A percentile compares a stretch with the other conserved stretches of the same genome.
These are phyloP conservation scores for Plasmodium sp. DNA, from an alignment of 169 alveolate species.

Conservation along the genomic window DNA sequence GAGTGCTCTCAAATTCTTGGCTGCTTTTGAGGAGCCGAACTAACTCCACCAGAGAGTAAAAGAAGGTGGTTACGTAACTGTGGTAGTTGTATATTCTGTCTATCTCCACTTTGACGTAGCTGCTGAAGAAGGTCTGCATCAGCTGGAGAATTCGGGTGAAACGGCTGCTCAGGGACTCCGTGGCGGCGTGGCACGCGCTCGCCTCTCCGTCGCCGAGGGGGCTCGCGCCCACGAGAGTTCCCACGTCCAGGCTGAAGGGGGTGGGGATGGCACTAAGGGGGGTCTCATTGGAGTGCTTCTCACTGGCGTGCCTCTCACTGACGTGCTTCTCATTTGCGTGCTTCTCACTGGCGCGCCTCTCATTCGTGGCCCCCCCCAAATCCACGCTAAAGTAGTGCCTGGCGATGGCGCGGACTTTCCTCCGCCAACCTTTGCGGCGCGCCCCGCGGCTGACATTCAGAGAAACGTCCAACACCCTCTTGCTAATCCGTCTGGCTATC, in stretches of 20 bases:
- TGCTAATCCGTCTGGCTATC: constrained; percentile 41
- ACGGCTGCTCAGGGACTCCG: neutral
- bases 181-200: neutral
- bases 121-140: neutral
- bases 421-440: neutral
- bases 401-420: constrained; percentile 1
- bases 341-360: neutral
- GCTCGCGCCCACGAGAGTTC: neutral
- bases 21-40: constrained; percentile 4
- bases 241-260: neutral
- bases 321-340: no score
- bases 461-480: constrained; percentile 11
- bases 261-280: neutral
- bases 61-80: constrained; percentile 16
- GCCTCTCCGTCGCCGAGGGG: neutral
- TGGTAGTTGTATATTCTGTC: constrained; percentile 23
- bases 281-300: neutral
- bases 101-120: constrained; percentile 43
- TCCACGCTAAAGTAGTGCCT: constrained; percentile 19
- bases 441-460: neutral
- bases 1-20: constrained; percentile 20
- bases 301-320: neutral
- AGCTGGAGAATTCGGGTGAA: neutral
- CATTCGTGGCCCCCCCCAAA: neutral
- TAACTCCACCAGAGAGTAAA: constrained; percentile 29